phyloP scores from a whole-genome alignment of 768 basidiomycete species.

The Mycena leptocephala region DNA sequence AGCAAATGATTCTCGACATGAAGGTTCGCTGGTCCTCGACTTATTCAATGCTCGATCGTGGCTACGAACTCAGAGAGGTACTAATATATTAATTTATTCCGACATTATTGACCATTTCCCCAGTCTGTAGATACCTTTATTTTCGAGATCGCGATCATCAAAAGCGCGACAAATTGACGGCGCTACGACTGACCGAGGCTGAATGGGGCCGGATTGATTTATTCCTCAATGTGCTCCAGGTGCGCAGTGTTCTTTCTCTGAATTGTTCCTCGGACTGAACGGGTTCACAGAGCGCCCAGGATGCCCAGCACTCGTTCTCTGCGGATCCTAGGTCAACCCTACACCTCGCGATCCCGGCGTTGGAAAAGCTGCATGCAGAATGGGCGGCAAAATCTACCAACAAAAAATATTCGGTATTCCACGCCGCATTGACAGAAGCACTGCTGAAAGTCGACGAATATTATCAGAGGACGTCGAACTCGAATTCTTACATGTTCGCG shows the following conservation, averaged over 20 bases:
- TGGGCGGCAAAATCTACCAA: slow-evolving; percentile 49
- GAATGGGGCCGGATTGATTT: slow-evolving; percentile 3
- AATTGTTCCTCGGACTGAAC: no score
- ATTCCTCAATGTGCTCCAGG: not conserved
- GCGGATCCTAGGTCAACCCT: no score
- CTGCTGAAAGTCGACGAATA: slow-evolving; percentile 46
- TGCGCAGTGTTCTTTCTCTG: not conserved
- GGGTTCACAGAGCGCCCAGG: no score
- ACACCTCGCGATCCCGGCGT: slow-evolving; percentile 36
- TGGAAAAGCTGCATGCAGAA: slow-evolving; percentile 44
- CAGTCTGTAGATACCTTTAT: no score
- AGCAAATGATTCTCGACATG: no score
- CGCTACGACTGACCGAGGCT: slow-evolving; percentile 28
- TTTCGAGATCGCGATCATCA: not conserved
- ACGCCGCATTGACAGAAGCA: slow-evolving; percentile 41
- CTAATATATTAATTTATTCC: no score
- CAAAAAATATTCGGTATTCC: slow-evolving; percentile 35
- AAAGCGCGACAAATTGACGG: slow-evolving; percentile 28
- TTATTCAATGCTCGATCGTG: no score
- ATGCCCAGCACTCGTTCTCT: no score
- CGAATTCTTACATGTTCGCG: not conserved
- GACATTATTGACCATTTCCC: no score
- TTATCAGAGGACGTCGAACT: slow-evolving; percentile 18
- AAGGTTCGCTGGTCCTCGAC: no score
- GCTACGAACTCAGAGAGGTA: no score